phyloP scores from a whole-genome alignment of 371 early-diverging fungal species.

The Apophysomyces elegans region DNA sequence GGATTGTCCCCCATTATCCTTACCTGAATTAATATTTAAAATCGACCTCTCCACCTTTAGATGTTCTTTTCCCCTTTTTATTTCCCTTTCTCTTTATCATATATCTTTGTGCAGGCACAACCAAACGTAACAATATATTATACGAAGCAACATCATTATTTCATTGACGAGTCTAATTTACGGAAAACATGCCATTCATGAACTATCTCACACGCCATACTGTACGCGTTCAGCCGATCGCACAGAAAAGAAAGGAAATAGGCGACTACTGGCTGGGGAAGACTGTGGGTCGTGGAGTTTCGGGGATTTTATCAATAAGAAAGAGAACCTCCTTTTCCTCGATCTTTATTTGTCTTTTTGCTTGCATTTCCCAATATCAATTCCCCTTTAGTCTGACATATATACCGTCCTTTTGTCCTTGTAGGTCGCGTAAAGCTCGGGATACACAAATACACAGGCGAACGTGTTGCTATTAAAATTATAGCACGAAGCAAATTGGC shows the following conservation, averaged over 20 bases:
- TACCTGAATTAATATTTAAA: slow-evolving; percentile 9
- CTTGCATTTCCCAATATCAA: slow-evolving; percentile 11
- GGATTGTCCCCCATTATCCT: slow-evolving; percentile 6
- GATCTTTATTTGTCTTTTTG: slow-evolving; percentile 16
- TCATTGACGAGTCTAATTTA: too few species aligned
- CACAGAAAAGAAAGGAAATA: slow-evolving; percentile 33
- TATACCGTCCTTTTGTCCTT: background rate
- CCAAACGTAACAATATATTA: background rate
- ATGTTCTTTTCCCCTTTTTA: slow-evolving; percentile 6
- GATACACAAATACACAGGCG: slow-evolving; percentile 69
- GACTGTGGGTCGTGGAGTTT: slow-evolving; percentile 82
- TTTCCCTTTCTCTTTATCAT: slow-evolving; percentile 1
- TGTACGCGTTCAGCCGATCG: background rate
- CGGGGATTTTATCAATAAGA: slow-evolving; percentile 51
- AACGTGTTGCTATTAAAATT: slow-evolving; percentile 89
- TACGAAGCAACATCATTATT: background rate
- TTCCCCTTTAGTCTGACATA: slow-evolving; percentile 2
- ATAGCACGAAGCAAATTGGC: slow-evolving; percentile 68
- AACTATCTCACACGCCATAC: slow-evolving; percentile 19
- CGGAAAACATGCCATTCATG: slow-evolving; percentile 20
- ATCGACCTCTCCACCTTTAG: background rate
- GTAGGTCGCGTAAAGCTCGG: slow-evolving; percentile 81
- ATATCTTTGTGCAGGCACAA: slow-evolving; percentile 10
- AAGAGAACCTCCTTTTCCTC: slow-evolving; percentile 9
- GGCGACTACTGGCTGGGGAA: slow-evolving; percentile 78